Evolutionary conservation across 257 asterid species (phyloP).

Genomic region (Leptodermis oblonga): DNA sequence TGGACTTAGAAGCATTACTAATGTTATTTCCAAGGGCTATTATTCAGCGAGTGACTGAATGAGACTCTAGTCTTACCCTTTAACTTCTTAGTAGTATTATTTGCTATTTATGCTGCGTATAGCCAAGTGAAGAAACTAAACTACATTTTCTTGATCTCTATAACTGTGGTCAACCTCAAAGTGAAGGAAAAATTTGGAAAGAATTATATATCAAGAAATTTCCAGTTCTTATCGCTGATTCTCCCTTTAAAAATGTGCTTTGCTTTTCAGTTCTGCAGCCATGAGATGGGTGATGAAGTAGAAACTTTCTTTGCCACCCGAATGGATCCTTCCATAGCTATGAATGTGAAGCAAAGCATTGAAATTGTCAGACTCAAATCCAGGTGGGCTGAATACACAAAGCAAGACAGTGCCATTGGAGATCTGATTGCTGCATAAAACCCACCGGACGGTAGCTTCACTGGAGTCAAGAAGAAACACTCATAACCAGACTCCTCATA

Average conservation of each 20-base stretch:
- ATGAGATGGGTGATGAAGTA: conserved; percentile 29
- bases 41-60: too few relatives aligned
- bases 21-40: too few relatives aligned
- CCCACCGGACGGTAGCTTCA: too few relatives aligned
- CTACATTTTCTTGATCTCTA: too few relatives aligned
- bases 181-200: background rate
- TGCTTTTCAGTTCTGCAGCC: conserved; percentile 31
- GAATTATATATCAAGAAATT: background rate
- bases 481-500: too few relatives aligned
- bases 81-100: too few relatives aligned
- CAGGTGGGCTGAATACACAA: conserved; percentile 33
- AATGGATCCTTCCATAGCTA: conserved; percentile 19
- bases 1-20: too few relatives aligned
- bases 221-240: background rate
- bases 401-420: conserved; percentile 11
- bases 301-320: conserved; percentile 28
- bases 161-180: too few relatives aligned
- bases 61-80: too few relatives aligned
- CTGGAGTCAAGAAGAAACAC: too few relatives aligned
- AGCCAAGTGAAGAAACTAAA: too few relatives aligned
- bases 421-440: background rate
- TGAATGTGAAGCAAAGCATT: conserved; percentile 25
- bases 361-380: conserved; percentile 35
- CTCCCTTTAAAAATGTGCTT: background rate
- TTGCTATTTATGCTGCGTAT: too few relatives aligned